These are phyloP conservation scores for Verticillium longisporum DNA, from an alignment of 2,329 filamentous ascomycete species.

Conservation along the genomic window DNA sequence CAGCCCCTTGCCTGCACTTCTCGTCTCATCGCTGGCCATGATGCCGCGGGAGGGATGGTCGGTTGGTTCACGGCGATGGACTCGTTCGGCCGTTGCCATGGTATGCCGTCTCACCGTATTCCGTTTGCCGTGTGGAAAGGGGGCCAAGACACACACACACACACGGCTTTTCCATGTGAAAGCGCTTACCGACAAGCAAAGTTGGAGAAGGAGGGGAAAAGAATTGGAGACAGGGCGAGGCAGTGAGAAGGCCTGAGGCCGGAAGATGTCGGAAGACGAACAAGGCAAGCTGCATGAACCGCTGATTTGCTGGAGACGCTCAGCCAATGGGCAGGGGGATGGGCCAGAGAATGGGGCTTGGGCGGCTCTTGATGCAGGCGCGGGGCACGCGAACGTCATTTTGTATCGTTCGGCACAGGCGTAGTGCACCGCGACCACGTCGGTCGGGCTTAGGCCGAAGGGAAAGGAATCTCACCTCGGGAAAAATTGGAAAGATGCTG, in stretches of 20 bases:
- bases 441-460: background rate
- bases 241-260: slow-evolving; percentile 1
- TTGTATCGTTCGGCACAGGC: background rate
- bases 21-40: background rate
- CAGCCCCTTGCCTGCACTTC: background rate
- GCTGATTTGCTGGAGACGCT: slow-evolving; percentile 2
- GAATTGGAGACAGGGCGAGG: background rate
- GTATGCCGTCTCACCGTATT: background rate
- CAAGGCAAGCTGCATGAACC: slow-evolving; percentile 5
- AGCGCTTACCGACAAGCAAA: background rate
- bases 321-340: slow-evolving; percentile 1
- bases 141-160: background rate
- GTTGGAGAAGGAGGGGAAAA: background rate
- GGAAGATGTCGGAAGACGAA: slow-evolving; percentile 9
- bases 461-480: background rate
- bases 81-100: background rate
- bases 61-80: background rate
- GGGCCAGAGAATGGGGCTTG: slow-evolving; percentile 4
- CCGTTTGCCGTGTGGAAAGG: background rate
- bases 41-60: background rate
- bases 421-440: background rate
- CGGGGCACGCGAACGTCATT: slow-evolving; percentile 9
- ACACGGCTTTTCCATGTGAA: background rate
- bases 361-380: slow-evolving; percentile 9
- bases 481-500: background rate